A percentile compares a stretch with the other conserved stretches of the same genome.
These are phyloP conservation scores for Niebla homalea DNA, from an alignment of 495 filamentous ascomycete genomes.

Conservation along the genomic window DNA sequence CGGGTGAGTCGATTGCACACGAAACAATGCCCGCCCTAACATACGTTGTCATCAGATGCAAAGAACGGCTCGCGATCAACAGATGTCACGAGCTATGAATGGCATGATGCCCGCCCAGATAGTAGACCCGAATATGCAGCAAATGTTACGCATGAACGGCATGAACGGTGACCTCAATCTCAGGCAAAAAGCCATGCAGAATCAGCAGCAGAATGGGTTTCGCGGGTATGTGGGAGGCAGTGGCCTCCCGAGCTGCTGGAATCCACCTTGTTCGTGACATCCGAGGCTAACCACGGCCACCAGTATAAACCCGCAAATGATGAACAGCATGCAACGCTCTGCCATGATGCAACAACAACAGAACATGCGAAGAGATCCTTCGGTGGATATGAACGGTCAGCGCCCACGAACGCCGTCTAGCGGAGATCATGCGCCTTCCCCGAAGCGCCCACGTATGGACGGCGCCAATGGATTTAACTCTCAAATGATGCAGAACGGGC, in stretches of 20 bases:
- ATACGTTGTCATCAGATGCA: background rate
- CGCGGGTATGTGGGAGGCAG: background rate
- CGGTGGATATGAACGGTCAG: conserved; percentile 75
- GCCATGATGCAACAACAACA: conserved; percentile 45
- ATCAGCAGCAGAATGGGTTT: conserved; percentile 1
- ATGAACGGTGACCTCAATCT: background rate
- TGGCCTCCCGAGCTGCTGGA: background rate
- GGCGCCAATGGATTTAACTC: conserved; percentile 57
- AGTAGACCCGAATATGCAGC: conserved; percentile 18
- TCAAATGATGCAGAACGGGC: conserved; percentile 68
- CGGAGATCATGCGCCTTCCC: conserved; percentile 80
- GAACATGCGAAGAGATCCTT: conserved; percentile 67
- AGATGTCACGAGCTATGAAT: conserved; percentile 56
- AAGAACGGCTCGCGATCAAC: conserved; percentile 51
- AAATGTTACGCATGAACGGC: conserved; percentile 40
- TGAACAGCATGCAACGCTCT: conserved; percentile 53
- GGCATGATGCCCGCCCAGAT: conserved; percentile 37
- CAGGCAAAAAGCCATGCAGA: conserved; percentile 2
- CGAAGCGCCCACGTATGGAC: conserved; percentile 85
- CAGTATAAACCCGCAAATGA: conserved; percentile 32
- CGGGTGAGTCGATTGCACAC: conserved; percentile 44
- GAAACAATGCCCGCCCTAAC: background rate
- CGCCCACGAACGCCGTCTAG: conserved; percentile 70
- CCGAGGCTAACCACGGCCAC: background rate
- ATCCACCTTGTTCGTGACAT: background rate